A percentile compares a stretch with the other conserved stretches of the same genome.
These are phyloP conservation scores for Boletus coccyginus DNA, from an alignment of 768 basidiomycete species.

Conservation along the genomic window DNA sequence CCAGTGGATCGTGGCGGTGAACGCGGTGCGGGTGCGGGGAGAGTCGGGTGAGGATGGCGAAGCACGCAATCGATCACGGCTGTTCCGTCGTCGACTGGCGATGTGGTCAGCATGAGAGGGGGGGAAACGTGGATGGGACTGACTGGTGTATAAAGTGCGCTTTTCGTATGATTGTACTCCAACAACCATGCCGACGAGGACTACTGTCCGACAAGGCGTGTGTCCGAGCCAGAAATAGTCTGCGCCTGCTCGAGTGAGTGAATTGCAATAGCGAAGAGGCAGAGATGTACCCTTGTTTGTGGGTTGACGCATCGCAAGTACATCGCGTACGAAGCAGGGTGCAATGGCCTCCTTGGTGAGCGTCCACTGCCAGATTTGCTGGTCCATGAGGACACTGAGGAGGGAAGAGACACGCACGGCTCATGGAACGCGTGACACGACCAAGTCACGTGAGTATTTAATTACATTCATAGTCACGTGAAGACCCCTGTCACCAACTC, in stretches of 20 bases:
- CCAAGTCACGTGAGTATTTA: constrained; percentile 2
- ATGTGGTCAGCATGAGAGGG: background rate
- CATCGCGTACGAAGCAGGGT: constrained; percentile 54
- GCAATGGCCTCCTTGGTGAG: constrained; percentile 54
- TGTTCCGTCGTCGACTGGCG: constrained; percentile 74
- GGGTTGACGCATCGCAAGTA: constrained; percentile 43
- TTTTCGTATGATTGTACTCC: constrained; percentile 59
- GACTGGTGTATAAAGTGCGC: constrained; percentile 58
- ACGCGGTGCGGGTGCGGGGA: constrained; percentile 11
- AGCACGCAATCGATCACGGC: constrained; percentile 67
- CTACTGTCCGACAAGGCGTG: constrained; percentile 65
- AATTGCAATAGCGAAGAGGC: background rate
- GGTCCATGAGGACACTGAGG: constrained; percentile 6
- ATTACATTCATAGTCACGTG: background rate
- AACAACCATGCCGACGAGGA: constrained; percentile 62
- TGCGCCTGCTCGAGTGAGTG: constrained; percentile 32
- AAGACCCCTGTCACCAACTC: background rate
- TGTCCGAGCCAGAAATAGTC: constrained; percentile 74
- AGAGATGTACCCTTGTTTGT: constrained; percentile 27
- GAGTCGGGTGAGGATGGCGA: constrained; percentile 35
- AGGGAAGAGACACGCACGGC: background rate
- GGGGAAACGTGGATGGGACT: background rate
- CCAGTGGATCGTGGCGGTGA: constrained; percentile 3
- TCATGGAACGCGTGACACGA: constrained; percentile 7
- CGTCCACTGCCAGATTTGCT: constrained; percentile 48